A percentile compares a stretch with the other conserved stretches of the same genome.
Conservation (phyloP, 108 stramenopile genomes). For the Discostella stelligeroides region DNA sequence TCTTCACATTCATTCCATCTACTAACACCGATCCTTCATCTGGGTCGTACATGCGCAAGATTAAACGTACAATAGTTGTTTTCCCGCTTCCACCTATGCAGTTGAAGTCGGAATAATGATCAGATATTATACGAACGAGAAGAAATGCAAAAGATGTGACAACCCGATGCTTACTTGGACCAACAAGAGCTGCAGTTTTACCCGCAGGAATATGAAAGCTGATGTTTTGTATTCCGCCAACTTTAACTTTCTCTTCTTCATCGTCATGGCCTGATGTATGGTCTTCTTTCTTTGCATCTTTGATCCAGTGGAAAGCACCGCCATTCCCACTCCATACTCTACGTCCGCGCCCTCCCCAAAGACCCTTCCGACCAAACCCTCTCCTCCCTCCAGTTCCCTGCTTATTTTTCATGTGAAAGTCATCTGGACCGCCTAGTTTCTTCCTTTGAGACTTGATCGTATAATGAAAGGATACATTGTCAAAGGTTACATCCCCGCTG, state of each 20-base stretch:
- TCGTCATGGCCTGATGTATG: background rate
- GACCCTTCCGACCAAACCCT: conserved; percentile 19
- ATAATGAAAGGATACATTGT: conserved; percentile 50
- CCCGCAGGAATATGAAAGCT: conserved; percentile 43
- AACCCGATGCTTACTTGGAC: conserved; percentile 8
- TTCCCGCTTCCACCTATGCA: conserved; percentile 65
- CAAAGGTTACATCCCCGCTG: conserved; percentile 41
- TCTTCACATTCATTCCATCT: conserved; percentile 64
- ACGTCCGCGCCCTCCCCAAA: conserved; percentile 35
- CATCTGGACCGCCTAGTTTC: conserved; percentile 33
- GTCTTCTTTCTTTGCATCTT: conserved; percentile 19
- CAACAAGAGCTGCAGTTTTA: conserved; percentile 41
- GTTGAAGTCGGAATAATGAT: background rate
- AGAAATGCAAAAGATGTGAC: background rate
- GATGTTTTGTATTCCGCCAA: conserved; percentile 41
- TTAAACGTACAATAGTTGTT: conserved; percentile 63
- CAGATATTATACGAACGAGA: conserved; percentile 52
- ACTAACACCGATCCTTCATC: conserved; percentile 58
- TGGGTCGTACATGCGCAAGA: conserved; percentile 68
- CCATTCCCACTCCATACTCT: conserved; percentile 25
- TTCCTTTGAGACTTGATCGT: conserved; percentile 30
- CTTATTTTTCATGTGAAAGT: conserved; percentile 10
- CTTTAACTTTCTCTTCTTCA: conserved; percentile 22
- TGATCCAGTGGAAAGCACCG: conserved; percentile 28
- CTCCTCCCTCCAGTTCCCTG: conserved; percentile 24